Conservation (phyloP, 192 early-diverging fungal genomes). For the Backusella liffmaniae region DNA sequence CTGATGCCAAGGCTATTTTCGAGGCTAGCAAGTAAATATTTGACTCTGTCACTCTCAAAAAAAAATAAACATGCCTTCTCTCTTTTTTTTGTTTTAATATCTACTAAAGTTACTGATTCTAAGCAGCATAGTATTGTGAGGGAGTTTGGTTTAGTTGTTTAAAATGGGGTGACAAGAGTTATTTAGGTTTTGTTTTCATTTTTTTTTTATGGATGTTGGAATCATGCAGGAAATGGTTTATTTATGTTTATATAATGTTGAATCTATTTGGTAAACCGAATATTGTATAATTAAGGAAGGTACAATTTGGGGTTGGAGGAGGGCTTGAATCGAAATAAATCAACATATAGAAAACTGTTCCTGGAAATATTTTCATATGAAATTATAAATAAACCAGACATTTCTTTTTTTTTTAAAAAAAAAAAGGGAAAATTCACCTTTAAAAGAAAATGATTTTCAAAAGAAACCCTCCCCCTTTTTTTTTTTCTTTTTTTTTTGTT, state of each 20-base stretch:
- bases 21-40: constrained; percentile 12
- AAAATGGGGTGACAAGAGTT: background rate
- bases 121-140: background rate
- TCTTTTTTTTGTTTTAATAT: background rate
- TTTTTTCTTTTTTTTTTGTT: background rate
- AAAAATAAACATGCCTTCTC: background rate
- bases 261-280: background rate
- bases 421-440: background rate
- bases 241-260: background rate
- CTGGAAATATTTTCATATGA: background rate
- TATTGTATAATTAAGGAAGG: background rate
- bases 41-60: constrained; percentile 3
- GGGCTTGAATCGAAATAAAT: background rate
- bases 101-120: background rate
- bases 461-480: background rate
- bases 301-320: background rate
- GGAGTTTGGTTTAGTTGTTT: background rate
- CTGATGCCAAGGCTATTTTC: constrained; percentile 70
- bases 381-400: too few relatives aligned
- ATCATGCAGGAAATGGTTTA: background rate
- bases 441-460: background rate
- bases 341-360: background rate
- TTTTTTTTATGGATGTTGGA: background rate
- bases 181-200: background rate
- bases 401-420: too few relatives aligned